A percentile compares a stretch with the other conserved stretches of the same genome.
Conservation (phyloP, 1,139 yeast genomes). For the Pichia sp. region DNA sequence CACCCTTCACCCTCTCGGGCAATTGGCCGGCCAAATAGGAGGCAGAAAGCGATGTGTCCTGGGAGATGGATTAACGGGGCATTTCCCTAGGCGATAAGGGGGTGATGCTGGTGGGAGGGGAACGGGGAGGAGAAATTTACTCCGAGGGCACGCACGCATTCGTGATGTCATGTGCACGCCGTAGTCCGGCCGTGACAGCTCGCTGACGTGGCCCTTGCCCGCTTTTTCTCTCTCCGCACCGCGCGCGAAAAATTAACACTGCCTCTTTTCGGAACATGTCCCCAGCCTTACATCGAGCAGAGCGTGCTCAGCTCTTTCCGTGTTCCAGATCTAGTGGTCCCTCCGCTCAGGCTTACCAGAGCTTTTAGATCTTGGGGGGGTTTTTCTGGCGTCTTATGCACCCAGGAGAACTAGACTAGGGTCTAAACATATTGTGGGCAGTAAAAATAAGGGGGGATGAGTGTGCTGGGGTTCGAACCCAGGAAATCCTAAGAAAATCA, state of each 20-base stretch:
- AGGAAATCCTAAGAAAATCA: conserved; percentile 26
- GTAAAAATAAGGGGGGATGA: conserved; percentile 15
- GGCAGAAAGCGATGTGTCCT: background rate
- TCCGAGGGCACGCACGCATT: background rate
- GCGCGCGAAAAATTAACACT: background rate
- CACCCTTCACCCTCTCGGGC: background rate
- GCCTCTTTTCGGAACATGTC: background rate
- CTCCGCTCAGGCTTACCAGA: background rate
- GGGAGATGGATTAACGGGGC: too few species aligned
- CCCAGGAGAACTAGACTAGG: too few species aligned
- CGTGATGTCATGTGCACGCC: background rate
- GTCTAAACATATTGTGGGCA: background rate
- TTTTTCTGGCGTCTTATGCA: background rate
- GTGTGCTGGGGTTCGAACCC: conserved; percentile 28
- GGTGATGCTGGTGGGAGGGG: background rate
- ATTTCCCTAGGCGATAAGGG: too few species aligned
- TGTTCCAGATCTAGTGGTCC: background rate
- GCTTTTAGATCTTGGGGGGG: background rate
- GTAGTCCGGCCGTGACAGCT: background rate
- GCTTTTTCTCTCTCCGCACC: background rate
- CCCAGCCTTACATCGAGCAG: background rate
- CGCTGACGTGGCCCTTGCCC: background rate
- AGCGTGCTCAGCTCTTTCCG: background rate
- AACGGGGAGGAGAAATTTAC: background rate
- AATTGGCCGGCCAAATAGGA: background rate